These are phyloP conservation scores for Adenanthera pavonina DNA, from an alignment of 306 rosid species.

Conservation along the genomic window DNA sequence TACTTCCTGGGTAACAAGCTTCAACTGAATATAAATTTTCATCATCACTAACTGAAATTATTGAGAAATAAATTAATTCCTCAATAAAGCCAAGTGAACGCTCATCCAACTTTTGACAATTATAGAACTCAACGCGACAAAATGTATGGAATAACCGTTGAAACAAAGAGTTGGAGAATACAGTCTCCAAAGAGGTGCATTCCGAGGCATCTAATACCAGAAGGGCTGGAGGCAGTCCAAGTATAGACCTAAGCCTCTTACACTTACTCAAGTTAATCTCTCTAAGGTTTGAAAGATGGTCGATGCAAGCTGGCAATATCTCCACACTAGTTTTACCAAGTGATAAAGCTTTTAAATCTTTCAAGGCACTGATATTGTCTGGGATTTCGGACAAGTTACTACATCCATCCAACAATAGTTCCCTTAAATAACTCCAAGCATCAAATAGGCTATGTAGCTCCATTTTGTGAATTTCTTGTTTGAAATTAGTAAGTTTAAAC, in stretches of 20 bases:
- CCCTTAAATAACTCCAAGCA: not conserved
- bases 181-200: not conserved
- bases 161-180: not conserved
- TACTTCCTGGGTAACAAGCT: not conserved
- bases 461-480: not conserved
- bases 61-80: not conserved
- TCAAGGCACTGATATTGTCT: not conserved
- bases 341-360: too few relatives aligned
- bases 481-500: too few relatives aligned
- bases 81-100: not conserved
- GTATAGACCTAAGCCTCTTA: not conserved
- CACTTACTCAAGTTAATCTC: not conserved
- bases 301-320: not conserved
- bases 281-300: not conserved
- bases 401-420: not conserved
- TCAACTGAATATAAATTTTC: too few relatives aligned
- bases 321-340: not conserved
- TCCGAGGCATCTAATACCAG: rapidly evolving
- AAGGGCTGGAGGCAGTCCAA: not conserved
- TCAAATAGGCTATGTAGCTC: not conserved
- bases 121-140: not conserved
- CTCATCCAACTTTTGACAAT: not conserved
- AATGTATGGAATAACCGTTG: too few relatives aligned
- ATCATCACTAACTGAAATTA: not conserved
- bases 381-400: not conserved